Conservation (phyloP, 805 yeast species). For the Grigorovia jiainica region DNA sequence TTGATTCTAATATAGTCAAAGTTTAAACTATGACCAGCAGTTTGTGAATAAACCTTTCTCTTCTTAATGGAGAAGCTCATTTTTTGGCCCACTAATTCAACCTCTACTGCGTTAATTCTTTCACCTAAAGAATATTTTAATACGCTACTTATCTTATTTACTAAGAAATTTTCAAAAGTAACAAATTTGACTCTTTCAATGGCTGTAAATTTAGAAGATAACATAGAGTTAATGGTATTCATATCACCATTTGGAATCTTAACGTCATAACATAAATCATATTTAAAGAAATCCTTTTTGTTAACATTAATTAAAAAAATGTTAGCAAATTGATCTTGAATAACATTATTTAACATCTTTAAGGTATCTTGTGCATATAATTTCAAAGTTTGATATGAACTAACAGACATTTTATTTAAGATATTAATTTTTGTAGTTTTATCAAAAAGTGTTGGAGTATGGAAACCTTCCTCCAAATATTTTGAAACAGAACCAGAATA, state of each 20-base stretch:
- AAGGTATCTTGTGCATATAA: conserved; percentile 63
- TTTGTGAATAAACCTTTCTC: conserved; percentile 39
- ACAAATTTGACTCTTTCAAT: conserved; percentile 63
- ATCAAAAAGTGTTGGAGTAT: conserved; percentile 68
- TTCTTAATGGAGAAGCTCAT: conserved; percentile 32
- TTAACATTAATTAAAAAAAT: conserved; percentile 59
- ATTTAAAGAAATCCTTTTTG: conserved; percentile 43
- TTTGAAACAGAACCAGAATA: conserved; percentile 27
- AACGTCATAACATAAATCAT: conserved; percentile 48
- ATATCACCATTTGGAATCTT: conserved; percentile 35
- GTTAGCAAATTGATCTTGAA: conserved; percentile 72
- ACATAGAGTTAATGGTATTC: conserved; percentile 16
- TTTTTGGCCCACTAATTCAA: conserved; percentile 26
- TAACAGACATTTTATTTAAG: conserved; percentile 67
- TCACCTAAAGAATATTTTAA: conserved; percentile 50
- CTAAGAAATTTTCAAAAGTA: conserved; percentile 56
- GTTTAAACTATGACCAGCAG: conserved; percentile 15
- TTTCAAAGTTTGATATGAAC: conserved; percentile 53
- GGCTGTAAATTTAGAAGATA: conserved; percentile 48
- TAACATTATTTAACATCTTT: conserved; percentile 61
- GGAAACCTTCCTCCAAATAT: conserved; percentile 48
- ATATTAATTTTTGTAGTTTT: conserved; percentile 68
- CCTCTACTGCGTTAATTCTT: conserved; percentile 30
- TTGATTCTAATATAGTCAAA: conserved; percentile 44
- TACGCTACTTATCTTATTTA: conserved; percentile 50